phyloP scores from a whole-genome alignment of 1,284 basidiomycete genomes.

The Apiotrichum porosum region DNA sequence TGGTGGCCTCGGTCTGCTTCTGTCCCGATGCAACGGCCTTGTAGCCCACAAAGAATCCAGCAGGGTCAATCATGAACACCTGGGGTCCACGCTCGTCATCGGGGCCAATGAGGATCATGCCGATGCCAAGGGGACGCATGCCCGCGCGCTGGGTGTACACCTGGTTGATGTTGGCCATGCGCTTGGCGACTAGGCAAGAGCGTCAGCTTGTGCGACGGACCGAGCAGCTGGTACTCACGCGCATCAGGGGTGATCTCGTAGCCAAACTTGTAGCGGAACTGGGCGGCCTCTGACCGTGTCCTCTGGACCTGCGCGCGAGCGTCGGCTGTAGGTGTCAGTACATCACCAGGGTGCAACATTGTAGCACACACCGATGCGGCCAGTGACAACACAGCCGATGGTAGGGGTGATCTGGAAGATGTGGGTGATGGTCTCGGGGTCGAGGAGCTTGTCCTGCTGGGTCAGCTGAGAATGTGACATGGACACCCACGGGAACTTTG shows the following conservation, averaged over 20 bases:
- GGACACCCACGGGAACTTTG: constrained; percentile 80
- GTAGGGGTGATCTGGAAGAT: constrained; percentile 93
- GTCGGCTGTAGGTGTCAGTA: constrained; percentile 61
- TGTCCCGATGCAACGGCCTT: constrained; percentile 93
- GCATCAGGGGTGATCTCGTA: constrained; percentile 97
- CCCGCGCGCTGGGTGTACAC: constrained; percentile 96
- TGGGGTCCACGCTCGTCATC: constrained; percentile 87
- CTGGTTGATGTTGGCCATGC: constrained; percentile 98
- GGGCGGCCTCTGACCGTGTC: constrained; percentile 84
- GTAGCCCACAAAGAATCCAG: constrained; percentile 97
- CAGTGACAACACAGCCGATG: constrained; percentile 97
- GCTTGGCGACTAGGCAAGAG: constrained; percentile 64
- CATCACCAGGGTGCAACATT: background rate
- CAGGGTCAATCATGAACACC: constrained; percentile 96
- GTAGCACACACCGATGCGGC: constrained; percentile 68
- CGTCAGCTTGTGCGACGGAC: no score
- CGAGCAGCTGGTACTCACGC: constrained; percentile 36
- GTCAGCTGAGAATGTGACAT: background rate
- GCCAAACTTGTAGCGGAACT: constrained; percentile 95
- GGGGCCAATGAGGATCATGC: constrained; percentile 92
- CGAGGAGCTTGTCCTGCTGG: constrained; percentile 89
- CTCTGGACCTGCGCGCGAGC: constrained; percentile 85
- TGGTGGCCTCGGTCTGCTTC: constrained; percentile 98
- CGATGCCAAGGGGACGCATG: constrained; percentile 95
- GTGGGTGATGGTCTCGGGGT: constrained; percentile 90